These are phyloP conservation scores for Metschnikowia aberdeeniae DNA, from an alignment of 805 yeast genomes.

Conservation along the genomic window DNA sequence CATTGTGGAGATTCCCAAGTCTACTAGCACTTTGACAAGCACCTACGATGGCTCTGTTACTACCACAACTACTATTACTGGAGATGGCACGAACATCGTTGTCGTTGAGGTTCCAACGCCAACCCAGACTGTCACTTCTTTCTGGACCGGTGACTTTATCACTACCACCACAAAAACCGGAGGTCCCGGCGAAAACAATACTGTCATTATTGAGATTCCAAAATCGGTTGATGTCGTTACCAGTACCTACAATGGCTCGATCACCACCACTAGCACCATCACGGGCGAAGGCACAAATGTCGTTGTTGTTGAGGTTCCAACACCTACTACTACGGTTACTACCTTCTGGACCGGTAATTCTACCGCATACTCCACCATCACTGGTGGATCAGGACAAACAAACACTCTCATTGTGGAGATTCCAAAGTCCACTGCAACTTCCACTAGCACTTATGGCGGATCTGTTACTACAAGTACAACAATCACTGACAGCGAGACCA, in stretches of 20 bases:
- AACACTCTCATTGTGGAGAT: slow-evolving; percentile 16
- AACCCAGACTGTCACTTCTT: slow-evolving; percentile 3
- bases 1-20: slow-evolving; percentile 10
- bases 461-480: not conserved
- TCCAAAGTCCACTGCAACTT: slow-evolving; percentile 4
- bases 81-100: not conserved
- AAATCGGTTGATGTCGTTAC: slow-evolving; percentile 7
- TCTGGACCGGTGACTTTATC: too few species aligned
- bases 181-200: too few species aligned
- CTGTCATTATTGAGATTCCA: slow-evolving; percentile 12
- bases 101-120: slow-evolving; percentile 17
- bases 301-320: slow-evolving; percentile 13
- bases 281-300: not conserved
- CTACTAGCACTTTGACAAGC: not conserved
- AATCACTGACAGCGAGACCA: not conserved
- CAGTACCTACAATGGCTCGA: not conserved
- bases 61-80: not conserved
- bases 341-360: slow-evolving; percentile 4
- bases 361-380: not conserved
- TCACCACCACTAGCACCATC: not conserved
- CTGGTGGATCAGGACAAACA: slow-evolving; percentile 8
- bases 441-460: slow-evolving; percentile 11
- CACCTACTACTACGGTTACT: slow-evolving; percentile 14
- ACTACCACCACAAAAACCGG: too few species aligned
- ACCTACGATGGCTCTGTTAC: not conserved